Percentiles rank a stretch among this genome's conserved stretches.
These are phyloP conservation scores for Linderina pennispora DNA, from an alignment of 192 early-diverging fungal species.

Conservation along the genomic window DNA sequence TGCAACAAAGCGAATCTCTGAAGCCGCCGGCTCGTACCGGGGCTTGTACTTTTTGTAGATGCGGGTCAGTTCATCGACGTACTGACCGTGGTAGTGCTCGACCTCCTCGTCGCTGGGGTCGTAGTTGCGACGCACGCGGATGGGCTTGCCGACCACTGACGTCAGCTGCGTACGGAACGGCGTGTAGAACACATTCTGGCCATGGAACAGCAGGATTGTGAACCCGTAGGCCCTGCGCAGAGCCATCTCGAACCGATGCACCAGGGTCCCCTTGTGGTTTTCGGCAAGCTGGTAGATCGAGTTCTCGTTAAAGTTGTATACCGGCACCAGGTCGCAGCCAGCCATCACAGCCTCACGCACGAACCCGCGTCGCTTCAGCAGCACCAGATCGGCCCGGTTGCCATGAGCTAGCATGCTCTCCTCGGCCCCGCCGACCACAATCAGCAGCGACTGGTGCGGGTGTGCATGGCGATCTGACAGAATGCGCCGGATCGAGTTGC, in stretches of 20 bases:
- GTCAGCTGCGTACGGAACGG: slow-evolving; percentile 39
- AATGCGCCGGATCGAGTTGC: slow-evolving; percentile 69
- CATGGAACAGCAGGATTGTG: slow-evolving; percentile 74
- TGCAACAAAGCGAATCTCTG: slow-evolving; percentile 30
- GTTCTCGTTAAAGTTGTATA: slow-evolving; percentile 93
- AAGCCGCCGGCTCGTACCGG: slow-evolving; percentile 27
- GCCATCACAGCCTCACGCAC: slow-evolving; percentile 81
- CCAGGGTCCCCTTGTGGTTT: slow-evolving; percentile 58
- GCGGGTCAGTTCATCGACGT: slow-evolving; percentile 32
- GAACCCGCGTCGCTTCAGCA: slow-evolving; percentile 83
- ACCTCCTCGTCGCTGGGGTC: slow-evolving; percentile 26
- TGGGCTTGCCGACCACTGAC: slow-evolving; percentile 37
- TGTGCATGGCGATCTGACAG: slow-evolving; percentile 60
- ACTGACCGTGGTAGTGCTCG: slow-evolving; percentile 22
- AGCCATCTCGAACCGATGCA: slow-evolving; percentile 63
- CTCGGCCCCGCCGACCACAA: slow-evolving; percentile 89
- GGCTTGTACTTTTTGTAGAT: slow-evolving; percentile 39
- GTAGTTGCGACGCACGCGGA: slow-evolving; percentile 19
- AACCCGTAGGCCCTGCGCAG: slow-evolving; percentile 67
- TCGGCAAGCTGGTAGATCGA: slow-evolving; percentile 77
- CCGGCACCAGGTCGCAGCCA: slow-evolving; percentile 78
- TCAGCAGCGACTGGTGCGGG: slow-evolving; percentile 46
- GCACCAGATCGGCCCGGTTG: slow-evolving; percentile 57
- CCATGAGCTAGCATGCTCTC: slow-evolving; percentile 72
- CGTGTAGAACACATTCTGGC: slow-evolving; percentile 77